Conservation (phyloP, 2,329 filamentous ascomycete genomes). For the Furcasterigmium sp. region DNA sequence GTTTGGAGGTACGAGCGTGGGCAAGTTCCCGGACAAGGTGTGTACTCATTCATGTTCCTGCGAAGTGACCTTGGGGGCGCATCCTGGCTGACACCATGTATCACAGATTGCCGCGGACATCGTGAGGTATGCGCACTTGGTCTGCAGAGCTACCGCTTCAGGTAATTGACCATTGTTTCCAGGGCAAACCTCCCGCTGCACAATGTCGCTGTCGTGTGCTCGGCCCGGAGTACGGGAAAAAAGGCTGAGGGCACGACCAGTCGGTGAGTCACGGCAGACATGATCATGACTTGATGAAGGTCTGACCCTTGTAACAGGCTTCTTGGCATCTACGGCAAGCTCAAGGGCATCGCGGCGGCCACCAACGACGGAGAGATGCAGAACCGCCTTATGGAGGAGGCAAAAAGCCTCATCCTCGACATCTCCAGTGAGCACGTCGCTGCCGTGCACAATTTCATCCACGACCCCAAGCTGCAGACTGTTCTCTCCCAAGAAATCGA, state of each 20-base stretch:
- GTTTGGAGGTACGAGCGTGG: constrained; percentile 91
- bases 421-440: constrained; percentile 78
- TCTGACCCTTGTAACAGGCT: constrained; percentile 31
- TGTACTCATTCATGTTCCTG: too few relatives aligned
- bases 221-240: constrained; percentile 87
- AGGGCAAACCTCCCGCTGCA: constrained; percentile 60
- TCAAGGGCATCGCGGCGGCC: constrained; percentile 47
- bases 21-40: constrained; percentile 78
- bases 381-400: constrained; percentile 53
- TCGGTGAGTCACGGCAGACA: constrained; percentile 55
- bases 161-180: constrained; percentile 13
- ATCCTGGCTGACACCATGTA: not conserved
- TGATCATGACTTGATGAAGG: not conserved
- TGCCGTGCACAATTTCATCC: constrained; percentile 61
- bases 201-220: constrained; percentile 89
- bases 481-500: constrained; percentile 63
- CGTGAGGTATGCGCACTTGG: constrained; percentile 53
- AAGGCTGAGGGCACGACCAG: constrained; percentile 96
- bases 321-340: constrained; percentile 53
- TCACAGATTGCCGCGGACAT: constrained; percentile 61
- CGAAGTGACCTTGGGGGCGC: too few relatives aligned
- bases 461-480: constrained; percentile 49
- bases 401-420: constrained; percentile 69
- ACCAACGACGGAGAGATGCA: constrained; percentile 48
- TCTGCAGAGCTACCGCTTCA: not conserved